Evolutionary conservation across 176 grass and related monocot genomes (phyloP), one percentile per base, ranked within the genome.

Genomic region (Dendrocalamus sinicus): DNA sequence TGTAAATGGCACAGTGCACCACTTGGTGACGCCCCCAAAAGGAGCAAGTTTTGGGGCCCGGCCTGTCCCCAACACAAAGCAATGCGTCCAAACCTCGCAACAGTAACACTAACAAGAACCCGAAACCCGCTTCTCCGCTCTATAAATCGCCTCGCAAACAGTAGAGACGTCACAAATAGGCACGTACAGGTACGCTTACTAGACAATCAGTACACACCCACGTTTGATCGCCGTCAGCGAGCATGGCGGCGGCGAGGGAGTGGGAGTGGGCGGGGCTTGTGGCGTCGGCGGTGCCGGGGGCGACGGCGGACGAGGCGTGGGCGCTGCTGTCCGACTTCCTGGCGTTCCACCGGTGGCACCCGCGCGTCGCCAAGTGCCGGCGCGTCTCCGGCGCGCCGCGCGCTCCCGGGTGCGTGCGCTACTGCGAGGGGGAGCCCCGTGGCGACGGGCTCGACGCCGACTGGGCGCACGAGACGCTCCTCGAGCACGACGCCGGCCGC

Each of bases 391-490:
- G 95, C 41, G 13, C 10, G 12, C 67, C 89, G 3, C 81, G 86
- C 44, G 68, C 59, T 0, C 90, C 86, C 0, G 88, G 95, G 6
- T 92, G 95, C 85, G 76, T 92, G 45, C 95, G 95, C 32, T 92
- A 97, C 90, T 97, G 95, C 77, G 88, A 90, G 75, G 86, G 88
- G 74, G 78, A 76, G 10, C 41, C 70, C 10, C 10, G 58, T 53
- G 20, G 1, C 48, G 86, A 24, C 54, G 70, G 20, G 11, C 14
- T 37, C 4, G 45, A 30, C 0, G 28, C 52, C 17, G 79, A 87
- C 83, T 97, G 95, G 95, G 92, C 90, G 22, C 68, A 92, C 84
- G 95, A 97, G 83, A 91, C 93, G 73, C 92, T 97, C 28, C 95
- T 89, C 35, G 82, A 91, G 54, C 76, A 91, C 83, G 89, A 97